Evolutionary conservation across 768 basidiomycete species (phyloP).

Genomic region (Mrakia gelida): DNA sequence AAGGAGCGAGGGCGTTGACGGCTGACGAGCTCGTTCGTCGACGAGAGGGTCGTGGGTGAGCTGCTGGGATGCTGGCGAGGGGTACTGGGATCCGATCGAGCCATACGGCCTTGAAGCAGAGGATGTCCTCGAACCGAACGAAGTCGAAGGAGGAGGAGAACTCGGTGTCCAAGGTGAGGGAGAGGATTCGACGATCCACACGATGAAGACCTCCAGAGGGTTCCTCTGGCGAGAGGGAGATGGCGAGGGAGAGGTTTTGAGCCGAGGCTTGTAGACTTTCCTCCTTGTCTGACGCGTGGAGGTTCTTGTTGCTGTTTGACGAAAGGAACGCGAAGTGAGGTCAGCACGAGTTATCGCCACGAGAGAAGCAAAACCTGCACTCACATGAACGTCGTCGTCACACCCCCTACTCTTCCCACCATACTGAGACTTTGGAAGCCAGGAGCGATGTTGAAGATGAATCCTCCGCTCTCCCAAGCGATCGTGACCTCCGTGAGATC

Average conservation of each 20-base stretch:
- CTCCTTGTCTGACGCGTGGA: slow-evolving; percentile 35
- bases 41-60: too few relatives aligned
- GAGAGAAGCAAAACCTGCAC: slow-evolving; percentile 33
- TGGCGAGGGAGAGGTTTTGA: slow-evolving; percentile 67
- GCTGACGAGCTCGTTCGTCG: slow-evolving; percentile 35
- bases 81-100: slow-evolving; percentile 72
- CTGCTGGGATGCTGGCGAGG: slow-evolving; percentile 35
- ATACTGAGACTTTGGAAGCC: slow-evolving; percentile 67
- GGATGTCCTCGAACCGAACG: slow-evolving; percentile 80
- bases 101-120: slow-evolving; percentile 95
- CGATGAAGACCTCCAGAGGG: slow-evolving; percentile 27
- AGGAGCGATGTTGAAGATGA: slow-evolving; percentile 71
- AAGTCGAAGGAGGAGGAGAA: slow-evolving; percentile 73
- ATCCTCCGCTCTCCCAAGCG: slow-evolving; percentile 92
- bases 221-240: slow-evolving; percentile 46
- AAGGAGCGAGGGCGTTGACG: slow-evolving; percentile 37
- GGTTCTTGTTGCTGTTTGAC: neutral
- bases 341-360: neutral
- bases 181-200: slow-evolving; percentile 54
- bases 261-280: slow-evolving; percentile 61
- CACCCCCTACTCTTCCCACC: slow-evolving; percentile 72
- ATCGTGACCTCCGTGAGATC: slow-evolving; percentile 66
- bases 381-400: slow-evolving; percentile 76
- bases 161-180: slow-evolving; percentile 77
- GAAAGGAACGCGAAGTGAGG: neutral